These are phyloP conservation scores for Geotrichum ghanense DNA, from an alignment of 805 yeast genomes.

Conservation along the genomic window DNA sequence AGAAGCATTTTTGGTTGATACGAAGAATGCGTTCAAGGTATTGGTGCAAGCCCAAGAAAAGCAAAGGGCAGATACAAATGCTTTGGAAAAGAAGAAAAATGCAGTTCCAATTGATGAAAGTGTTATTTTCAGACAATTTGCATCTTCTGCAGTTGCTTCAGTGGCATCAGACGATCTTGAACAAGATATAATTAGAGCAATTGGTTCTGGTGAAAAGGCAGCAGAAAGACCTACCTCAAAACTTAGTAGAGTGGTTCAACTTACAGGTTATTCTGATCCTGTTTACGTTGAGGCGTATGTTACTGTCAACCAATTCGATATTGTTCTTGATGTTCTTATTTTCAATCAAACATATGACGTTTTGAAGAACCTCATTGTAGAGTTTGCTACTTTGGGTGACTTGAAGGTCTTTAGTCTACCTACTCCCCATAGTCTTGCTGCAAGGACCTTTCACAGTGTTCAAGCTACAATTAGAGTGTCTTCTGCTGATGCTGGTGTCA, in stretches of 20 bases:
- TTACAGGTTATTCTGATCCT: constrained; percentile 98
- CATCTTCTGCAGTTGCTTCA: constrained; percentile 32
- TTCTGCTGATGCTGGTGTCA: constrained; percentile 95
- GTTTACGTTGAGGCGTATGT: constrained; percentile 96
- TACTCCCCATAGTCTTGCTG: constrained; percentile 79
- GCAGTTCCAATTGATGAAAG: constrained; percentile 74
- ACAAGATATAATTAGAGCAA: constrained; percentile 45
- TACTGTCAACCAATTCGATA: constrained; percentile 93
- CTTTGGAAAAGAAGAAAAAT: constrained; percentile 45
- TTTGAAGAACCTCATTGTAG: constrained; percentile 81
- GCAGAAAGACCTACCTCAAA: constrained; percentile 57
- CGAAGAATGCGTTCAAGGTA: constrained; percentile 69
- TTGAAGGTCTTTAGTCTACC: constrained; percentile 90
- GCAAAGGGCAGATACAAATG: constrained; percentile 44
- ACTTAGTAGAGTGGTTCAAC: constrained; percentile 76
- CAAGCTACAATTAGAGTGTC: constrained; percentile 89
- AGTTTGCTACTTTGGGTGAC: constrained; percentile 93
- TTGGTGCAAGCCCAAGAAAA: constrained; percentile 54
- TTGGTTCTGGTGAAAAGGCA: constrained; percentile 34
- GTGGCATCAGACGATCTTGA: constrained; percentile 39
- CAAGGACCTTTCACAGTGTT: constrained; percentile 91
- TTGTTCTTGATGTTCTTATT: constrained; percentile 81
- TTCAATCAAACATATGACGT: constrained; percentile 89
- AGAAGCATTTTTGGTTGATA: constrained; percentile 72
- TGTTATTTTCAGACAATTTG: constrained; percentile 68